Conservation (phyloP, 1,284 basidiomycete species). For the Pholiota adiposa region DNA sequence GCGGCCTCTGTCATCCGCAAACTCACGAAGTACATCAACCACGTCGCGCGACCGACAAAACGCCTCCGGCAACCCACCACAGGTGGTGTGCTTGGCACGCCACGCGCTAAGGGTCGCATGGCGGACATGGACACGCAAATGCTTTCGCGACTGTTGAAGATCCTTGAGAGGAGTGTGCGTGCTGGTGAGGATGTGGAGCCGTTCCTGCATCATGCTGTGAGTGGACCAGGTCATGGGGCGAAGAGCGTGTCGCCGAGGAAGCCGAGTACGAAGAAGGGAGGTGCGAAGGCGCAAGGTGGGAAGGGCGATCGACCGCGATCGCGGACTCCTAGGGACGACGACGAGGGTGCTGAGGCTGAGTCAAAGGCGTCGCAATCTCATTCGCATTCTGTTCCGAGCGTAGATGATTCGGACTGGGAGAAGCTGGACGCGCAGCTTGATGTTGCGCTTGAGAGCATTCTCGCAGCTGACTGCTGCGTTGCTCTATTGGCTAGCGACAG, state of each 20-base stretch:
- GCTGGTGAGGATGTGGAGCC: slow-evolving; percentile 75
- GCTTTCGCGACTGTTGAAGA: slow-evolving; percentile 70
- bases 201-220: slow-evolving; percentile 44
- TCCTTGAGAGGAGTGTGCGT: slow-evolving; percentile 77
- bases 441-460: slow-evolving; percentile 66
- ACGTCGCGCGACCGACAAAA: slow-evolving; percentile 67
- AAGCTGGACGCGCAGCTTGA: slow-evolving; percentile 55
- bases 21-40: slow-evolving; percentile 66
- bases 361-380: slow-evolving; percentile 11
- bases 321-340: slow-evolving; percentile 36
- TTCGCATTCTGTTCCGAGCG: slow-evolving; percentile 20
- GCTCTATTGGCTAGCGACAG: slow-evolving; percentile 78
- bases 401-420: slow-evolving; percentile 56
- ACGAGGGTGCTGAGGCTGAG: slow-evolving; percentile 35
- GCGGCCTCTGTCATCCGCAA: slow-evolving; percentile 66
- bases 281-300: slow-evolving; percentile 32
- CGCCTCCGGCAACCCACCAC: slow-evolving; percentile 49
- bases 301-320: slow-evolving; percentile 39
- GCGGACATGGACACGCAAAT: slow-evolving; percentile 65
- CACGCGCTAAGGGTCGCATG: slow-evolving; percentile 55
- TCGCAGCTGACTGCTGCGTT: slow-evolving; percentile 84
- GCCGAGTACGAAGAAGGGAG: slow-evolving; percentile 44
- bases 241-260: slow-evolving; percentile 40
- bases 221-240: slow-evolving; percentile 7
- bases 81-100: slow-evolving; percentile 48